Percentiles rank a stretch among this genome's conserved stretches.
Conservation (phyloP, 2,329 filamentous ascomycete species). For the Penicillium olsonii region DNA sequence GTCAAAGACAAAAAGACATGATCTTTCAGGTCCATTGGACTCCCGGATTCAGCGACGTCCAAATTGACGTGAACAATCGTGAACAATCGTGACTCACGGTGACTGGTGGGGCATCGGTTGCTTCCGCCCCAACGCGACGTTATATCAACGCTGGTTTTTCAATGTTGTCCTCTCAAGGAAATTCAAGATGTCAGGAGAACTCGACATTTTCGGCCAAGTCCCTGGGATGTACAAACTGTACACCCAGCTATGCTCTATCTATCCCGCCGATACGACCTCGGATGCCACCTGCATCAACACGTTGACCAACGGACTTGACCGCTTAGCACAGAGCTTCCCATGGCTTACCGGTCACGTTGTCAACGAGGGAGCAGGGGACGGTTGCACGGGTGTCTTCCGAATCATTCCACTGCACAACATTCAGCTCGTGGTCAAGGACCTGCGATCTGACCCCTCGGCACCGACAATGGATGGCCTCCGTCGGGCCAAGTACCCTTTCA, state of each 20-base stretch:
- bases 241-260: constrained; percentile 18
- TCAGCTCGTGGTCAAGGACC: constrained; percentile 47
- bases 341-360: constrained; percentile 43
- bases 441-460: constrained; percentile 35
- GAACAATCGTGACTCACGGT: not conserved
- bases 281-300: constrained; percentile 11
- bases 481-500: constrained; percentile 46
- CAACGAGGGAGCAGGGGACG: constrained; percentile 31
- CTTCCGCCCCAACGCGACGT: not conserved
- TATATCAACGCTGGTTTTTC: too few relatives aligned
- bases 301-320: constrained; percentile 14
- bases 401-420: constrained; percentile 40
- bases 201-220: constrained; percentile 15
- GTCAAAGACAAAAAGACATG: too few relatives aligned
- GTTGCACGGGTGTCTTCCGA: constrained; percentile 37
- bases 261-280: constrained; percentile 4
- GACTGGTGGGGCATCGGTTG: not conserved
- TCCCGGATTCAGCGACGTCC: not conserved
- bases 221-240: constrained; percentile 17
- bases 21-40: too few relatives aligned
- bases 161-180: too few relatives aligned
- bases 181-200: not conserved
- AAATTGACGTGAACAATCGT: not conserved
- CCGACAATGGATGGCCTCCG: constrained; percentile 45
- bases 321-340: constrained; percentile 9